These are phyloP conservation scores for Pseudogymnoascus sp. DNA, from an alignment of 2,329 filamentous ascomycete species.

Conservation along the genomic window DNA sequence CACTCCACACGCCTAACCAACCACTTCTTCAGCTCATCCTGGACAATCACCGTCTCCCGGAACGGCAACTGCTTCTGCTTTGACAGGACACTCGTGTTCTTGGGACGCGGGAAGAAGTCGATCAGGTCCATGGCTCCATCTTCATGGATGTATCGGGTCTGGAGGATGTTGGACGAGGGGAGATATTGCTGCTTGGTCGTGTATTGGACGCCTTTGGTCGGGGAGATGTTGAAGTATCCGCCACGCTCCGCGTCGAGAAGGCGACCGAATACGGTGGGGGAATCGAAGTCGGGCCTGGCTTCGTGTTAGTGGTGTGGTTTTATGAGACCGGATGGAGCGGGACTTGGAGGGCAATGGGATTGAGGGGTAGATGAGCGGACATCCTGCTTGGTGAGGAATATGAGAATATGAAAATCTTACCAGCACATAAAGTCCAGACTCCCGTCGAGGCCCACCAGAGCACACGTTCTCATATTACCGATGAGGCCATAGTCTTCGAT, in stretches of 20 bases:
- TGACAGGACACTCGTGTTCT: slow-evolving; percentile 44
- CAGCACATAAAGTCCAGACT: slow-evolving; percentile 74
- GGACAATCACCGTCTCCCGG: slow-evolving; percentile 44
- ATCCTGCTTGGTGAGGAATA: not conserved
- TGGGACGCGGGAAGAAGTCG: slow-evolving; percentile 68
- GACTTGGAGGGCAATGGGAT: not conserved
- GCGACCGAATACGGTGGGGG: slow-evolving; percentile 65
- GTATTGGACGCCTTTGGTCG: slow-evolving; percentile 40
- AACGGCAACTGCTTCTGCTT: slow-evolving; percentile 42
- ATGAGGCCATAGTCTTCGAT: slow-evolving; percentile 76
- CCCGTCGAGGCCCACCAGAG: slow-evolving; percentile 64
- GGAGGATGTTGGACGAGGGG: slow-evolving; percentile 64
- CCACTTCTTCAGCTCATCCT: slow-evolving; percentile 60
- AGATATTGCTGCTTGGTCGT: slow-evolving; percentile 73
- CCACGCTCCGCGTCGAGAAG: slow-evolving; percentile 67
- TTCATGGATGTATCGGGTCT: slow-evolving; percentile 70
- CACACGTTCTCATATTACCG: slow-evolving; percentile 72
- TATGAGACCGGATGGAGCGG: not conserved
- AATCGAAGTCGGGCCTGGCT: slow-evolving; percentile 66
- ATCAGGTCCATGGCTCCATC: slow-evolving; percentile 64
- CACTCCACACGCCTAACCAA: slow-evolving; percentile 64
- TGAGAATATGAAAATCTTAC: slow-evolving; percentile 31
- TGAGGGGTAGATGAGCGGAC: not conserved
- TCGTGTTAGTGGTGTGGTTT: not conserved
- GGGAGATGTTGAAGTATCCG: slow-evolving; percentile 62